phyloP scores from a whole-genome alignment of 371 early-diverging fungal species.

The Mucor irregularis region DNA sequence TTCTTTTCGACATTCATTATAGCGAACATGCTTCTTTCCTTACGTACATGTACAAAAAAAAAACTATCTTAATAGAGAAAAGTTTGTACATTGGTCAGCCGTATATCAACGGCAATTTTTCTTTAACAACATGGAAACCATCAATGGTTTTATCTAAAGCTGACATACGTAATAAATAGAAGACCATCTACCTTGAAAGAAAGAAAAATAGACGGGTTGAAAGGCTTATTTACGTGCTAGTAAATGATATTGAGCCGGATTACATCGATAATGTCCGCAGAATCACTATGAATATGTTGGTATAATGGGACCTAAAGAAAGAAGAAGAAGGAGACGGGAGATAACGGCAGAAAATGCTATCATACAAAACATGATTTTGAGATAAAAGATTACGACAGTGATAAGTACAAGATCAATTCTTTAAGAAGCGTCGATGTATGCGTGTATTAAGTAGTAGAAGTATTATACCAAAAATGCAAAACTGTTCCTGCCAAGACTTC shows the following conservation, averaged over 20 bases:
- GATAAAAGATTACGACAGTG: background rate
- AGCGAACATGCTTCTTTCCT: background rate
- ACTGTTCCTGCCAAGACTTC: background rate
- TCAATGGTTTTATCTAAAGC: conserved; percentile 19
- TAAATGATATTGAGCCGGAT: conserved; percentile 1
- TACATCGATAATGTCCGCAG: background rate
- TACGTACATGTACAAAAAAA: background rate
- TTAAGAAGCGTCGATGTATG: background rate
- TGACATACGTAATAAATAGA: conserved; percentile 22
- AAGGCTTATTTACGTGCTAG: background rate
- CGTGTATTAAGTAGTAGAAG: background rate
- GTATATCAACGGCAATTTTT: background rate
- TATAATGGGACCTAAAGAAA: conserved; percentile 4
- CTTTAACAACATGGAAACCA: conserved; percentile 20
- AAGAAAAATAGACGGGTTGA: background rate
- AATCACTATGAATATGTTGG: background rate
- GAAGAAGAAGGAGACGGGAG: conserved; percentile 2
- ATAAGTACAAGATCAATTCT: background rate
- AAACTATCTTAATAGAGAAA: background rate
- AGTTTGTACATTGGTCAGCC: background rate
- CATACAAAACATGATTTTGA: background rate
- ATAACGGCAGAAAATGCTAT: background rate
- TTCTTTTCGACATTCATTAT: background rate
- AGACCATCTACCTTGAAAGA: conserved; percentile 1
- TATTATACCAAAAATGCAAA: background rate